Base-by-base conservation (phyloP, 2,329 filamentous ascomycete species). In the Parastagonospora nodorum region DNA sequence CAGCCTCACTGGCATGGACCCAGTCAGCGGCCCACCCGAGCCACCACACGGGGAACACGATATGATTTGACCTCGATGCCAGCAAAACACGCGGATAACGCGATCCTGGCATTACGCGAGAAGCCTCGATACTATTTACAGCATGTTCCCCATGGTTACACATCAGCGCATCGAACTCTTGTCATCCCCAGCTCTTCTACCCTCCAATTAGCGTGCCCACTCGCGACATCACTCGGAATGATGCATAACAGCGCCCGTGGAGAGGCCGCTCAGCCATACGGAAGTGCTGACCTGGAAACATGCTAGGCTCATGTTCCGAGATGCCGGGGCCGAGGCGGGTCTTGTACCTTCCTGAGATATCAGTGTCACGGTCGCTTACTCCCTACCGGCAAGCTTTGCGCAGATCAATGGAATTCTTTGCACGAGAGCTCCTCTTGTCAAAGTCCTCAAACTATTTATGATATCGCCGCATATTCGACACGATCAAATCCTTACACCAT, bases 1-100 rank as follows among this genome's bases (percentile, higher is more conserved):
- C 53, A 60, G 61, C 61, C 60, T 57, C 45, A 37, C 16, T 42
- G 32, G 50, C 36, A 12, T 8, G 8, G 29, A 50, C 36, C 53
- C 44, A 37, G 48, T 43, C 45, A 38, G 36, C 41, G 33, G 42
- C 47, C 40, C 36, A 35, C 37, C 41, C 29, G 5, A 37, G 2
- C 45, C 45, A 42, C n/a, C 12, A 27, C 31, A 33, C 29, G 19
- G 45, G 45, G 32, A 42, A 29, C 29, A 14, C 35, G n/a, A 2
- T 7, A 14, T 48, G 40, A 52, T 52, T 48, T 31, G 42, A 41
- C 43, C 24, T 11, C 8, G 8, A 39, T 10, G 11, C 37, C 35
- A 37, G 14, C 3, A 37, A 8, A 12, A 39, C n/a, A 39, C 19
- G 11, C 10, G 4, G 37, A 19, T 28, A 24, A 9, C 39, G 38